These are phyloP conservation scores for Calonectria hongkongensis DNA, from an alignment of 2,329 filamentous ascomycete species.

Conservation along the genomic window DNA sequence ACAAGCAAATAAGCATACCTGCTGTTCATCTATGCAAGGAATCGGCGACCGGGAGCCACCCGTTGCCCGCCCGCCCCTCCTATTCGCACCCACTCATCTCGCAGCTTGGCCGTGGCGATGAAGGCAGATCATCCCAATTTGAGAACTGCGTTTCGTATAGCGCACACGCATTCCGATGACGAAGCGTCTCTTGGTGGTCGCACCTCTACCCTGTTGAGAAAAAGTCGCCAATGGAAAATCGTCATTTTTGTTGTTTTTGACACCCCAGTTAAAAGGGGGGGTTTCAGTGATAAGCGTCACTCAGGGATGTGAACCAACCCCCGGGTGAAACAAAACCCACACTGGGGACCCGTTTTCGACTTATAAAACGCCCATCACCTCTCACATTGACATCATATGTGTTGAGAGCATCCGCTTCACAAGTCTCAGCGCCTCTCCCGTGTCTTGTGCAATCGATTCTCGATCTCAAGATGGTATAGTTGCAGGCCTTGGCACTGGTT, in stretches of 20 bases:
- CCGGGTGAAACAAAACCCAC: conserved; percentile 2
- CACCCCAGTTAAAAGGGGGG: neutral
- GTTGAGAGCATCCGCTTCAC: neutral
- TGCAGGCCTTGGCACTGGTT: too few species aligned
- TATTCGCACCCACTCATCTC: neutral
- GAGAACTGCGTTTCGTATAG: neutral
- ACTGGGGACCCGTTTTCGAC: neutral
- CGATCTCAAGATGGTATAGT: conserved; percentile 70
- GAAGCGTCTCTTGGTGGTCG: neutral
- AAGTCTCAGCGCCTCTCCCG: conserved; percentile 19
- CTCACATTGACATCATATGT: conserved; percentile 20
- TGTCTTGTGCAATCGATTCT: conserved; percentile 19
- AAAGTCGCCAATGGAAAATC: conserved; percentile 9
- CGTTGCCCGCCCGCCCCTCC: conserved; percentile 1
- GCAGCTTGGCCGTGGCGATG: conserved; percentile 21
- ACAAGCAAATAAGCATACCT: conserved; percentile 26
- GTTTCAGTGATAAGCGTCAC: neutral
- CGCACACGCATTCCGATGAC: conserved; percentile 17
- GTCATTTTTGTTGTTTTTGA: conserved; percentile 4
- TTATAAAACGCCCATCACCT: conserved; percentile 14
- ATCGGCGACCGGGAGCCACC: conserved; percentile 10
- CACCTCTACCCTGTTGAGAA: neutral
- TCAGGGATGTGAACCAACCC: conserved; percentile 3
- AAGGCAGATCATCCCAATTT: conserved; percentile 23
- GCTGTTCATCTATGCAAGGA: conserved; percentile 19